Evolutionary conservation across 2,329 filamentous ascomycete genomes (phyloP).

Genomic region (Amphichorda felina): DNA sequence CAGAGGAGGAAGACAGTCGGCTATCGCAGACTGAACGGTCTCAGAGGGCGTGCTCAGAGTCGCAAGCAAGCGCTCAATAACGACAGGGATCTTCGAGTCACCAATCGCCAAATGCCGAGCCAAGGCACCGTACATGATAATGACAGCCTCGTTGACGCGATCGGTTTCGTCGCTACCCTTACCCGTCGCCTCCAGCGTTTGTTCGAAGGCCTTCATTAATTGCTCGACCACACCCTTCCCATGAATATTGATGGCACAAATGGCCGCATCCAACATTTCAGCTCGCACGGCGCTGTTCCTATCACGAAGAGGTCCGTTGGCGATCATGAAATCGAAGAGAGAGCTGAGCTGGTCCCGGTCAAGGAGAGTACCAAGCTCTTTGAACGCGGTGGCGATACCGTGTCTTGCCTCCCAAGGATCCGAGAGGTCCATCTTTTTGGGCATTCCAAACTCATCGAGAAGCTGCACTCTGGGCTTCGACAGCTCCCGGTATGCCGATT

Average conservation of each 20-base stretch:
- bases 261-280: slow-evolving; percentile 88
- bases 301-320: slow-evolving; percentile 79
- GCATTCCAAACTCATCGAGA: slow-evolving; percentile 90
- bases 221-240: slow-evolving; percentile 76
- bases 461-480: slow-evolving; percentile 74
- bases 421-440: slow-evolving; percentile 71
- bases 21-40: slow-evolving; percentile 91
- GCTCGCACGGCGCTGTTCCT: slow-evolving; percentile 63
- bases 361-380: slow-evolving; percentile 63
- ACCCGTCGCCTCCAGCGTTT: slow-evolving; percentile 74
- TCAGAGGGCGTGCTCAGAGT: slow-evolving; percentile 93
- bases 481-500: slow-evolving; percentile 62
- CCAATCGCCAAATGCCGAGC: slow-evolving; percentile 76
- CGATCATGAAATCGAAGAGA: slow-evolving; percentile 78
- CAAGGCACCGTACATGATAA: slow-evolving; percentile 92
- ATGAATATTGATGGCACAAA: slow-evolving; percentile 66
- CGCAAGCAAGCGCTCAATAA: slow-evolving; percentile 73
- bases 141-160: slow-evolving; percentile 89
- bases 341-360: slow-evolving; percentile 56
- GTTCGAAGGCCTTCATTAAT: slow-evolving; percentile 86
- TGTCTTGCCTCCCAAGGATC: slow-evolving; percentile 90
- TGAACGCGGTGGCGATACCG: slow-evolving; percentile 79
- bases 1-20: slow-evolving; percentile 86
- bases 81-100: slow-evolving; percentile 78
- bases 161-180: slow-evolving; percentile 73